Percentiles rank a stretch among this genome's conserved stretches.
Conservation (phyloP, 306 rosid species). For the Glycyrrhiza uralensis region DNA sequence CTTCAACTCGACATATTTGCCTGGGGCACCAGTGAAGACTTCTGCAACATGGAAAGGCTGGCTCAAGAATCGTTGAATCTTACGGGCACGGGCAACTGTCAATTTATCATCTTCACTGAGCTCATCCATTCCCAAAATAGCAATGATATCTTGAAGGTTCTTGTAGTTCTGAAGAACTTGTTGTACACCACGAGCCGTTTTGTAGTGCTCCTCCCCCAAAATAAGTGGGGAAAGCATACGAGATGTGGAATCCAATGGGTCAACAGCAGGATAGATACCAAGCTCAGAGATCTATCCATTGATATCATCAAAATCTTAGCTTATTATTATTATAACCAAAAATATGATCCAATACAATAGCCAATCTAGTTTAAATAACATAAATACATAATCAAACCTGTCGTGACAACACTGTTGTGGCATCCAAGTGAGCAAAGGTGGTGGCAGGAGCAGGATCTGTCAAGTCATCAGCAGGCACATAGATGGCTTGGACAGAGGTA, state of each 20-base stretch:
- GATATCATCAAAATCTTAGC: conserved; percentile 7
- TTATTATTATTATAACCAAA: background rate
- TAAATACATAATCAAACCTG: conserved; percentile 55
- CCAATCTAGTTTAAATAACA: background rate
- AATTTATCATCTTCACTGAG: conserved; percentile 97
- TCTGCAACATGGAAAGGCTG: conserved; percentile 99
- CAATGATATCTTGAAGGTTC: conserved; percentile 98
- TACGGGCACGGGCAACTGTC: conserved; percentile 98
- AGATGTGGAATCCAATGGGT: conserved; percentile 95
- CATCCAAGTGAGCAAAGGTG: conserved; percentile 98
- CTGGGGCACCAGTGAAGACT: conserved; percentile 99
- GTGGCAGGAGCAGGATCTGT: conserved; percentile 99
- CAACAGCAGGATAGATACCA: conserved; percentile 98
- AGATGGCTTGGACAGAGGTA: conserved; percentile 98
- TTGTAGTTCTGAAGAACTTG: conserved; percentile 92
- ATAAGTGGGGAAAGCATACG: conserved; percentile 98
- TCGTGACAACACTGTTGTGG: conserved; percentile 94
- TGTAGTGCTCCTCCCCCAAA: conserved; percentile 85
- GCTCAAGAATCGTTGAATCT: conserved; percentile 75
- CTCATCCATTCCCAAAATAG: conserved; percentile 99
- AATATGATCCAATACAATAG: background rate
- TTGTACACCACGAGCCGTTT: conserved; percentile 98
- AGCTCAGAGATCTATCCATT: conserved; percentile 86
- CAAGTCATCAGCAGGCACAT: conserved; percentile 99
- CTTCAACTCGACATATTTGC: conserved; percentile 92